A percentile compares a stretch with the other conserved stretches of the same genome.
Conservation (phyloP, 257 asterid species). For the Scutellaria minor region DNA sequence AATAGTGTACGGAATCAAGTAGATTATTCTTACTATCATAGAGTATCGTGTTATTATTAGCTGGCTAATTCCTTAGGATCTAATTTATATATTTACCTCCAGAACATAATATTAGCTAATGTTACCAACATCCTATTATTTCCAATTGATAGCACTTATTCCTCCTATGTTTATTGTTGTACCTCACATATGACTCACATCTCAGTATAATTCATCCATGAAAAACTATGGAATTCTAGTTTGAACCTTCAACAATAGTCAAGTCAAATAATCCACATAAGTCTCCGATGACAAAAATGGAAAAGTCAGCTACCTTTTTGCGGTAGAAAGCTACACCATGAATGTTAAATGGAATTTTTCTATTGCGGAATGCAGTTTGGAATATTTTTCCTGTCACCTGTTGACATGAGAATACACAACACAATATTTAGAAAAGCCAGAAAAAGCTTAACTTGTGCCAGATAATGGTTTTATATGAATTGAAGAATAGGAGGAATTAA, state of each 20-base stretch:
- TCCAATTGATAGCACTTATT: neutral
- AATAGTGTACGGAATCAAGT: too few relatives aligned
- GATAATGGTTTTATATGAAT: slow-evolving; percentile 32
- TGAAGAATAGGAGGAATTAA: slow-evolving; percentile 31
- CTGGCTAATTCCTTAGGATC: slow-evolving; percentile 19
- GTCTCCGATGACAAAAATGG: slow-evolving; percentile 13
- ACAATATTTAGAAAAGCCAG: slow-evolving; percentile 7
- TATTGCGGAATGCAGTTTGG: slow-evolving; percentile 82
- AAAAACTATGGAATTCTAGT: neutral
- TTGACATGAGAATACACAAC: slow-evolving; percentile 37
- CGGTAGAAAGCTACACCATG: slow-evolving; percentile 99
- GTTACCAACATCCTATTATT: slow-evolving; percentile 6
- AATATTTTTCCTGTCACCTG: slow-evolving; percentile 92
- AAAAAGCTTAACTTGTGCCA: slow-evolving; percentile 17
- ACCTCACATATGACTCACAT: neutral
- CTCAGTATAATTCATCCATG: neutral
- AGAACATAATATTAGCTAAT: slow-evolving; percentile 4
- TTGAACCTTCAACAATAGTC: neutral
- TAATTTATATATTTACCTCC: slow-evolving; percentile 19
- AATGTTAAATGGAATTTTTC: slow-evolving; percentile 87
- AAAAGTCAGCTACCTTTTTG: slow-evolving; percentile 69
- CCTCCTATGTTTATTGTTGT: neutral
- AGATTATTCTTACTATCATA: too few relatives aligned
- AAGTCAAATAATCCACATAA: neutral
- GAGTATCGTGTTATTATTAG: neutral